Evolutionary conservation across 73 alveolate genomes (phyloP), one percentile per base, ranked within the genome.

Genomic region (Blepharisma japonicum): DNA sequence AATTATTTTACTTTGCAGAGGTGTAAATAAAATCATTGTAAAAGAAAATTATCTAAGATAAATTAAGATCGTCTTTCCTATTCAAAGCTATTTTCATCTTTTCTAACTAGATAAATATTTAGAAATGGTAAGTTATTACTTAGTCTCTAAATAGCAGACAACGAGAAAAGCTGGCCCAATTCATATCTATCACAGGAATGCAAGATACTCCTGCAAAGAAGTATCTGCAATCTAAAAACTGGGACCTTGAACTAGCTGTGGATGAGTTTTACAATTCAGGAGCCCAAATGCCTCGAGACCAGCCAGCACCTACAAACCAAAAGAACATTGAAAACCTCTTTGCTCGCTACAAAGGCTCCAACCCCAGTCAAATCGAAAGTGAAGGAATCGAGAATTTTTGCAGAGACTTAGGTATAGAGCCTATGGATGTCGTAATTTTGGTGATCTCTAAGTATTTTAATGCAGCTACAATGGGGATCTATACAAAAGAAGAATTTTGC

Each of bases 381-480:
- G 91, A 84, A 14, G 94, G 94, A 3, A 72, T 87, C 0, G 78
- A 67, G 8, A 23, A n/a, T 53, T 87, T 87, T 56, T 87, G 61
- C 72, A 70, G 79, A 14, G 86, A 87, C 51, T 67, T 87, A 18
- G 91, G 84, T 0, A 78, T 84, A 20, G 87, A 87, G 55, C 89
- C 86, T 9, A 68, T 76, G 7, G 91, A 87, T 67, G 83, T 89
- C 9, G 94, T 87, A 49, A 84, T 81, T 38, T 68, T 87, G 42
- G 86, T 84, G 27, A 79, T 87, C 18, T 77, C 91, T 20, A 70
- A 48, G 49, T 50, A 87, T 21, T 83, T 83, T 85, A 55, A 72
- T 6, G 94, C 94, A 1, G 77, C 84, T 70, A 80, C 77, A 6
- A 87, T 87, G 92, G 94, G 94, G 18, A 61, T 85, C 54, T 87